These are phyloP conservation scores for Penicillium sp. DNA, from an alignment of 2,329 filamentous ascomycete genomes.

Conservation along the genomic window DNA sequence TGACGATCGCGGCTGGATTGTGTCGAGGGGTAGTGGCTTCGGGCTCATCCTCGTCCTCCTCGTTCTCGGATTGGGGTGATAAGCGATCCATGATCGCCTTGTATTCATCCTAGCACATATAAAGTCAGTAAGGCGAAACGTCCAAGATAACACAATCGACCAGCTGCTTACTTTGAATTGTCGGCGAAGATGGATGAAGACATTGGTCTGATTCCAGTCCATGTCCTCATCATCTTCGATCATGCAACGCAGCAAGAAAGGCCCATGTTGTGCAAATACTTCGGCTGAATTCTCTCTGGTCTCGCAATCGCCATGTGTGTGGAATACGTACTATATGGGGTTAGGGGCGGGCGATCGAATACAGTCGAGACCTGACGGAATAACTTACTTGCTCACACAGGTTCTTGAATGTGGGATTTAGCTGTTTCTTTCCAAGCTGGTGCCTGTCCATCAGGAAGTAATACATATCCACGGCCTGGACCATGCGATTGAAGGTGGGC, in stretches of 20 bases:
- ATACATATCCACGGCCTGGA: constrained; percentile 58
- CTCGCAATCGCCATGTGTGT: constrained; percentile 44
- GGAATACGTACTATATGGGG: constrained; percentile 39
- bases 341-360: background rate
- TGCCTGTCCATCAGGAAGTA: constrained; percentile 64
- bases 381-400: constrained; percentile 42
- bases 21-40: constrained; percentile 23
- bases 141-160: background rate
- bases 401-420: constrained; percentile 39
- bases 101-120: constrained; percentile 32
- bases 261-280: constrained; percentile 46
- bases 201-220: constrained; percentile 45
- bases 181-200: constrained; percentile 46
- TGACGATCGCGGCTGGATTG: constrained; percentile 29
- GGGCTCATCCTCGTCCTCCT: constrained; percentile 19
- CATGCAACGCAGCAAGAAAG: constrained; percentile 50
- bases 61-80: constrained; percentile 22
- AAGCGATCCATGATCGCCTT: constrained; percentile 29
- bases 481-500: constrained; percentile 55
- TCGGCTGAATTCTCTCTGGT: constrained; percentile 49
- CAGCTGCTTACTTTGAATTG: constrained; percentile 40
- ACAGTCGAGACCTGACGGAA: background rate
- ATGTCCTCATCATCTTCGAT: constrained; percentile 46
- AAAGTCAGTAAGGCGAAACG: background rate
- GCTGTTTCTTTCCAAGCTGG: constrained; percentile 36